These are phyloP conservation scores for Solanum ahanhuiri DNA, from an alignment of 257 asterid species.

Conservation along the genomic window DNA sequence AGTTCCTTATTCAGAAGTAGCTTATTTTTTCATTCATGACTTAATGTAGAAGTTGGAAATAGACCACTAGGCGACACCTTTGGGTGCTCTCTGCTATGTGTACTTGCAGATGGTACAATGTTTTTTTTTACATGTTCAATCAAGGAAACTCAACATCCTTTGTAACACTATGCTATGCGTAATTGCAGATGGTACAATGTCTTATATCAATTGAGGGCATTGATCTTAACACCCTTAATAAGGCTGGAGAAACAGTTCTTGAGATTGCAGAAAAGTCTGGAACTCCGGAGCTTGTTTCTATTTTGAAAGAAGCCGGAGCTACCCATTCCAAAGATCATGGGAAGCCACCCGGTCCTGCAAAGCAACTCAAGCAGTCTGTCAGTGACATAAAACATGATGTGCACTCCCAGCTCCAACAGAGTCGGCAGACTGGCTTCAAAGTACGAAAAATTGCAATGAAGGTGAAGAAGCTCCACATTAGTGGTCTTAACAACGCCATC, in stretches of 20 bases:
- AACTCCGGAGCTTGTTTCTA: conserved; percentile 47
- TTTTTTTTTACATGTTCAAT: conserved; percentile 1
- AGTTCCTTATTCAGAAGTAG: background rate
- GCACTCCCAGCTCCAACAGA: conserved; percentile 85
- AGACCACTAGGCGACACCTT: background rate
- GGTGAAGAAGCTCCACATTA: conserved; percentile 89
- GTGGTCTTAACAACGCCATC: conserved; percentile 93
- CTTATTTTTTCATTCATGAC: background rate
- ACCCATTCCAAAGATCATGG: conserved; percentile 76
- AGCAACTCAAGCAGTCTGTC: conserved; percentile 93
- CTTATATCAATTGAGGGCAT: conserved; percentile 53
- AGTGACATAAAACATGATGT: conserved; percentile 92
- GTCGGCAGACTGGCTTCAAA: conserved; percentile 86
- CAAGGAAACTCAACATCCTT: background rate
- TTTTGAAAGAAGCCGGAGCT: conserved; percentile 63
- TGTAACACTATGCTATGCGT: background rate
- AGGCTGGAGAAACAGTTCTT: conserved; percentile 73
- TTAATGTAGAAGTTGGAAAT: background rate
- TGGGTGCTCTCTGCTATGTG: background rate
- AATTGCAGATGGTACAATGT: conserved; percentile 62
- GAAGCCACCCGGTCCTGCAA: conserved; percentile 68
- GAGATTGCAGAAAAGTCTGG: conserved; percentile 66
- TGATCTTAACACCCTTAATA: conserved; percentile 51
- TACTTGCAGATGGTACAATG: conserved; percentile 56
- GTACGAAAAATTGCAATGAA: conserved; percentile 85